Evolutionary conservation across 2,329 filamentous ascomycete genomes (phyloP), one percentile per base, ranked within the genome.

Genomic region (Apiospora marii): DNA sequence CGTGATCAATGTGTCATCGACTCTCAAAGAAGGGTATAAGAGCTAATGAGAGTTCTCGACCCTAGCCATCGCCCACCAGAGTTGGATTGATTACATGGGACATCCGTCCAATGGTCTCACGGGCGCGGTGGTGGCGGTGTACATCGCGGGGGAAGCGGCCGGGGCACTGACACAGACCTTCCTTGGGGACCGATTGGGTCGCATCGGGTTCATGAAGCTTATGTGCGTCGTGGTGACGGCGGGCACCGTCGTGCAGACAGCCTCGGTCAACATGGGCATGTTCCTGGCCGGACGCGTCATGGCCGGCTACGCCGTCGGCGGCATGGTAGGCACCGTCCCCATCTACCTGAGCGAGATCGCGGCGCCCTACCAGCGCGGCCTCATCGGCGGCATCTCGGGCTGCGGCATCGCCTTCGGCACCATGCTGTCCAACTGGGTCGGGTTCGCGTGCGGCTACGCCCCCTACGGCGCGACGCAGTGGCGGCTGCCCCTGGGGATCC

Each of bases 1-100:
- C 69, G 27, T 58, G 16, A 44, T 30, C 19, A n/a, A 12, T 22
- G 19, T 4, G 16, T 6, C 19, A 13, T 24, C 19, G 19, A 30
- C 19, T n/a, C 16, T 4, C 8, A 16, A 53, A 27, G 24, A 30
- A n/a, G 22, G 1, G 19, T 16, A n/a, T 6, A 41, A 44, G 24
- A 43, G 30, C 34, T 43, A 44, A 80, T 80, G 51, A n/a, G 13
- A 64, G 27, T 69, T 41, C 0, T 3, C 30, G 37, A 16, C 41
- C 41, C 69, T 71, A 87, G 85, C 89, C 27, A 91, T 91, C 72
- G 88, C 89, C 3, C 89, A 91, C 77, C 77, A 87, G 75, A 89
- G 87, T 76, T 91, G 88, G 88, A 85, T 88, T 64, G 83, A 87
- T 61, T 91, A 90, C 78, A 90, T 91, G 88, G 71, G 83, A 16